Evolutionary conservation across 1,139 yeast species (phyloP).

Genomic region (Pichia cactophila): DNA sequence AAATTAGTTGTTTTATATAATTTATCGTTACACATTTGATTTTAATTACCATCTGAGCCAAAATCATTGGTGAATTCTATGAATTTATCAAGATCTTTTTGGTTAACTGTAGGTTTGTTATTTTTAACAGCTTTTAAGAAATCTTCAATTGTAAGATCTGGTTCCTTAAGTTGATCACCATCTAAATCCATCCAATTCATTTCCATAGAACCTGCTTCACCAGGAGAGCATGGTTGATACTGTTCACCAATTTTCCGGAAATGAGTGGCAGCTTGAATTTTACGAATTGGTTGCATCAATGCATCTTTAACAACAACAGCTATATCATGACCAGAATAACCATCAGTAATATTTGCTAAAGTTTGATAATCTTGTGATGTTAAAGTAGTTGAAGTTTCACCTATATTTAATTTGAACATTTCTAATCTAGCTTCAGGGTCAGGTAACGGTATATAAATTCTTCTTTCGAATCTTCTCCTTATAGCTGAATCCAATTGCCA

Average conservation of each 20-base stretch:
- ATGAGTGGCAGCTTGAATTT: constrained; percentile 94
- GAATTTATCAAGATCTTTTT: constrained; percentile 72
- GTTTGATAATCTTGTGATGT: constrained; percentile 64
- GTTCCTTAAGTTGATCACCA: constrained; percentile 84
- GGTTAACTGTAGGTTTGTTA: constrained; percentile 92
- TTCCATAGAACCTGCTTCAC: constrained; percentile 78
- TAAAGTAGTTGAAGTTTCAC: constrained; percentile 78
- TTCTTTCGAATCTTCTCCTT: constrained; percentile 89
- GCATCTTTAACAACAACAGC: constrained; percentile 97
- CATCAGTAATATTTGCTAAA: constrained; percentile 91
- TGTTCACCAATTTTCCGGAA: constrained; percentile 54
- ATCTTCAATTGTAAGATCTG: constrained; percentile 82
- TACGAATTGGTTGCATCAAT: constrained; percentile 93
- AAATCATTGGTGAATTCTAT: constrained; percentile 86
- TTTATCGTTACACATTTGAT: not conserved
- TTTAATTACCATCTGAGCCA: constrained; percentile 89
- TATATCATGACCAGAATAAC: constrained; percentile 95
- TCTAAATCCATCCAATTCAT: constrained; percentile 91
- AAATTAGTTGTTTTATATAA: not conserved
- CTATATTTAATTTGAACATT: constrained; percentile 93
- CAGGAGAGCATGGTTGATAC: constrained; percentile 94
- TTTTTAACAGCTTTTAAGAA: constrained; percentile 87
- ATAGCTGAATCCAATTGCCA: constrained; percentile 99
- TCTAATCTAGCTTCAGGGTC: constrained; percentile 83
- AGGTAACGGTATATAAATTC: constrained; percentile 93